Evolutionary conservation across 495 filamentous ascomycete species (phyloP).

Genomic region (Penicillium salamii): DNA sequence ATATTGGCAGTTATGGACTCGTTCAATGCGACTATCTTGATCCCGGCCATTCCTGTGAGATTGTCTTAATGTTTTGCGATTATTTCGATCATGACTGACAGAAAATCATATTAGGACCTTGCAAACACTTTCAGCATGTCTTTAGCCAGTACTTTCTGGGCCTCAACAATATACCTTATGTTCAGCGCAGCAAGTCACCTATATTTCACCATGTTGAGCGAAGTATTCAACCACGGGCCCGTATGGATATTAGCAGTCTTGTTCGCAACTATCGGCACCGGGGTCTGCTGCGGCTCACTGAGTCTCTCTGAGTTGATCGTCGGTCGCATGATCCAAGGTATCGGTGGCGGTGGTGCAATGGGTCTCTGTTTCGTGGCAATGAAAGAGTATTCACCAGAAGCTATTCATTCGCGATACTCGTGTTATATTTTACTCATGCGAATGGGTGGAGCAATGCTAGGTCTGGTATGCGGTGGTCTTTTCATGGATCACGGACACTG

Average conservation of each 20-base stretch:
- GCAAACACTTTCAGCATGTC: conserved; percentile 26
- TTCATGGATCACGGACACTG: conserved; percentile 35
- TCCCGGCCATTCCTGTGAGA: conserved; percentile 28
- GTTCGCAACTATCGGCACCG: conserved; percentile 57
- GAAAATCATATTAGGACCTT: conserved; percentile 16
- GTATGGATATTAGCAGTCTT: conserved; percentile 50
- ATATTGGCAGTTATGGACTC: conserved; percentile 40
- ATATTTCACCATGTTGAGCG: conserved; percentile 38
- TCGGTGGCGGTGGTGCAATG: conserved; percentile 70
- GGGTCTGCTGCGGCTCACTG: conserved; percentile 56
- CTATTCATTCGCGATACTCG: conserved; percentile 38
- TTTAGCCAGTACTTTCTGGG: conserved; percentile 38
- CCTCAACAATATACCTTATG: conserved; percentile 38
- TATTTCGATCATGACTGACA: conserved; percentile 13
- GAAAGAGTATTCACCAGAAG: conserved; percentile 55
- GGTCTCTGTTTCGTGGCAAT: conserved; percentile 63
- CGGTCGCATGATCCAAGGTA: conserved; percentile 65
- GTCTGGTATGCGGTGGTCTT: conserved; percentile 37
- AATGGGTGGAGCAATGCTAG: conserved; percentile 34
- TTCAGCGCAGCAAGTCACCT: conserved; percentile 36
- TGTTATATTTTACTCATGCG: conserved; percentile 36
- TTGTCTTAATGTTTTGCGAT: not conserved
- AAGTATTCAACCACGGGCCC: conserved; percentile 37
- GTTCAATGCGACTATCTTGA: conserved; percentile 35
- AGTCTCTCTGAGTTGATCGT: conserved; percentile 60